Evolutionary conservation across 306 rosid species (phyloP).

Genomic region (Cicer arietinum): DNA sequence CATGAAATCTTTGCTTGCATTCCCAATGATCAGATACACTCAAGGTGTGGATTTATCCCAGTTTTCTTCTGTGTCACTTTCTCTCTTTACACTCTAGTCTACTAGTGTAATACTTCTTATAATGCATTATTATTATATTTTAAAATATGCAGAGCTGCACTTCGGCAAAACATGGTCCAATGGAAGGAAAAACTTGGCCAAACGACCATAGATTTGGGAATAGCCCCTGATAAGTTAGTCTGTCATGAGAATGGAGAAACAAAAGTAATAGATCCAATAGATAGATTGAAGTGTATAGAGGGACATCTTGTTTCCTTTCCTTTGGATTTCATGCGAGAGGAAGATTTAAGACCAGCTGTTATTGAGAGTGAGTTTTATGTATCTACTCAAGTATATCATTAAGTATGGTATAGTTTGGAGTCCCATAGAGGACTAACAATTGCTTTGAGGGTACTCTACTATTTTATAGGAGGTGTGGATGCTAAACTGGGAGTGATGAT

Average conservation of each 20-base stretch:
- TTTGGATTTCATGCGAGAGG: slow-evolving; percentile 85
- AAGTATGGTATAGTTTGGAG: slow-evolving; percentile 13
- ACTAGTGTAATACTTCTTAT: neutral
- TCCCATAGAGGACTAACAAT: slow-evolving; percentile 13
- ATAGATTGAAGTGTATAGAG: slow-evolving; percentile 63
- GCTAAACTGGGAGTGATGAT: slow-evolving; percentile 7
- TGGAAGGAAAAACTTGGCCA: slow-evolving; percentile 79
- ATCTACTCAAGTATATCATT: slow-evolving; percentile 86
- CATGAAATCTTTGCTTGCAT: slow-evolving; percentile 87
- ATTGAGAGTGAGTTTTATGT: slow-evolving; percentile 92
- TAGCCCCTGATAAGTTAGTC: slow-evolving; percentile 70
- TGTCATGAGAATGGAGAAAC: slow-evolving; percentile 61
- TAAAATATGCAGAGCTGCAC: slow-evolving; percentile 62
- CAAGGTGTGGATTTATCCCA: slow-evolving; percentile 61
- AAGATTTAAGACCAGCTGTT: slow-evolving; percentile 94
- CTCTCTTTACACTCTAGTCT: neutral
- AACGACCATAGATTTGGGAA: slow-evolving; percentile 85
- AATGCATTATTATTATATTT: neutral
- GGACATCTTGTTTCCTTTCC: slow-evolving; percentile 97
- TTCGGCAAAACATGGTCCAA: slow-evolving; percentile 68
- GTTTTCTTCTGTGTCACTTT: neutral
- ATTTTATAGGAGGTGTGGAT: neutral
- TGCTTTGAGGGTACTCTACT: neutral
- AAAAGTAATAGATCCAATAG: slow-evolving; percentile 54
- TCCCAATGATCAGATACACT: slow-evolving; percentile 84